Base-by-base conservation (phyloP, 164 flowering plant genomes). In the Chimonanthus salicifolius region DNA sequence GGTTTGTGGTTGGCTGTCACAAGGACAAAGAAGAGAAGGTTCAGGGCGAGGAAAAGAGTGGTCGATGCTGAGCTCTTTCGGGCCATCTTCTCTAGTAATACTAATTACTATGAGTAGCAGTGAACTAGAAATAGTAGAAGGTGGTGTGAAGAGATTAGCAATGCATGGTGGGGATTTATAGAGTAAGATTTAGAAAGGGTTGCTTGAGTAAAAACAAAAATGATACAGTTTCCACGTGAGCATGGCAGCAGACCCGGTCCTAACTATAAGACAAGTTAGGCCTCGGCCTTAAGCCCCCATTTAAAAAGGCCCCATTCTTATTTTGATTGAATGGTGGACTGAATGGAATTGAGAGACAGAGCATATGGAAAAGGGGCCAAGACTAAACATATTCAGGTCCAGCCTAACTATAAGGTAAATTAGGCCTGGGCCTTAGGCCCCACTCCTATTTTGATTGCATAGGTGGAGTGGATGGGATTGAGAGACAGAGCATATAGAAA, bases 1-100 rank as follows among this genome's bases (percentile, higher is more conserved):
- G 21, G 21, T 20, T 20, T 20, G 60, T 54, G 18, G 7, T 79
- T 80, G 10, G 78, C 76, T 46, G 64, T 62, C 13, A 49, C 72
- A 69, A 77, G 78, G 69, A 80, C 75, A 79, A 78, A 81, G 77
- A 84, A 76, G 58, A 87, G 71, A 21, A 80, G 50, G 79, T 78
- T 82, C 44, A 88, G 48, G 58, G 81, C 4, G 70, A 87, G 65
- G 66, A 85, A 47, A 64, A 83, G 64, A 43, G 78, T 66, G 65
- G 74, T 71, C 62, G 74, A 75, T 72, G 78, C 80, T 5, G 83
- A 72, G 68, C 76, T 69, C 75, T 64, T 72, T 49, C 7, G 64
- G 74, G 74, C 78, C 83, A 80, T 80, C 54, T 33, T n/a, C 64
- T 11, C 21, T 20, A 20, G 21, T 20, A 20, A 20, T 20, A 20